These are phyloP conservation scores for Trichoderma oligosporum DNA, from an alignment of 2,329 filamentous ascomycete species.

Conservation along the genomic window DNA sequence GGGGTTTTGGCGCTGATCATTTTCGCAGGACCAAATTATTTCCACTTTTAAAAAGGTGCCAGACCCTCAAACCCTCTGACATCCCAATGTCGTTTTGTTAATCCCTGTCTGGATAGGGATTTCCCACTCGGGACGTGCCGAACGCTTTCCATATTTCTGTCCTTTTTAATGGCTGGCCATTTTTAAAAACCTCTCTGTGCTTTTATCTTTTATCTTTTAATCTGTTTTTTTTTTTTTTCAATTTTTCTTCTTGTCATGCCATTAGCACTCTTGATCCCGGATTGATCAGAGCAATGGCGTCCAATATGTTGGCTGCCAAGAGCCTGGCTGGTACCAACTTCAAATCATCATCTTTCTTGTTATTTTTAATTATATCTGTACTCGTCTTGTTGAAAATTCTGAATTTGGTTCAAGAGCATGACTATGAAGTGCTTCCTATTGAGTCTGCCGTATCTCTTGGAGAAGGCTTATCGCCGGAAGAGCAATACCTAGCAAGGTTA, in stretches of 20 bases:
- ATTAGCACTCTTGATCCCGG: neutral
- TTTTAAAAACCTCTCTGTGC: constrained; percentile 1
- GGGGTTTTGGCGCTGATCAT: neutral
- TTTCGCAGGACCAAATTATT: neutral
- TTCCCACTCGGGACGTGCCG: neutral
- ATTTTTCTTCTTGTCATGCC: neutral
- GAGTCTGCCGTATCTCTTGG: neutral
- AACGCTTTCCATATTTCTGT: neutral
- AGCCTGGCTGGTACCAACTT: neutral
- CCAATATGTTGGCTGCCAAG: constrained; percentile 17
- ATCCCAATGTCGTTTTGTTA: neutral
- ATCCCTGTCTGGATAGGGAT: neutral
- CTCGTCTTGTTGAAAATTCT: neutral
- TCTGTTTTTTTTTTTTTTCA: no score
- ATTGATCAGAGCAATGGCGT: neutral
- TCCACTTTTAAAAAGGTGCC: constrained; percentile 8
- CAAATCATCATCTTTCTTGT: neutral
- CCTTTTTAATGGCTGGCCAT: neutral
- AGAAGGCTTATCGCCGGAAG: constrained; percentile 28
- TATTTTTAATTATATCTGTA: neutral
- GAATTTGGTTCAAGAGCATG: neutral
- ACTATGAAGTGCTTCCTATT: neutral
- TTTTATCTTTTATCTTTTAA: no score
- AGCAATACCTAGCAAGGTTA: constrained; percentile 32
- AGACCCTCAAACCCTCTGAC: neutral